A percentile compares a stretch with the other conserved stretches of the same genome.
These are phyloP conservation scores for Wilcoxina mikolae DNA, from an alignment of 495 filamentous ascomycete species.

Conservation along the genomic window DNA sequence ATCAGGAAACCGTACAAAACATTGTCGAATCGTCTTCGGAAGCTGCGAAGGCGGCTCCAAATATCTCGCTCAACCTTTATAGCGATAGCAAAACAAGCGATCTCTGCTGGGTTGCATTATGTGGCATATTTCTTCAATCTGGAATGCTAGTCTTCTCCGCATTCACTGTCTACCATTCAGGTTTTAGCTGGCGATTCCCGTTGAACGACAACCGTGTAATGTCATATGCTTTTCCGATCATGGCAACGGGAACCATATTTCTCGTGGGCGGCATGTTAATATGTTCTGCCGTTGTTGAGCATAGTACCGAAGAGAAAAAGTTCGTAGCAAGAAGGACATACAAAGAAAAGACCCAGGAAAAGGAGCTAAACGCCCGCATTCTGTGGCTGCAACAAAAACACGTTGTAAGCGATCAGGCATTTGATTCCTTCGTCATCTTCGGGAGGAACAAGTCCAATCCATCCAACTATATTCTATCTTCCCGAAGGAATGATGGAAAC, in stretches of 20 bases:
- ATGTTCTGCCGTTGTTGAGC: constrained; percentile 16
- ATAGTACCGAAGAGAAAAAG: constrained; percentile 2
- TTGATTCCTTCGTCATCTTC: constrained; percentile 12
- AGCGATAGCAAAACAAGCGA: not conserved
- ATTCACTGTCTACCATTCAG: not conserved
- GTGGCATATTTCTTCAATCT: constrained; percentile 13
- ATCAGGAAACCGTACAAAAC: not conserved
- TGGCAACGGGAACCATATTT: constrained; percentile 11
- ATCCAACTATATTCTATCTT: not conserved
- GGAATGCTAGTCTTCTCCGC: constrained; percentile 11
- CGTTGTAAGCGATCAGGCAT: constrained; percentile 7
- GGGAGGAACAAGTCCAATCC: not conserved
- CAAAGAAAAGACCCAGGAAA: not conserved
- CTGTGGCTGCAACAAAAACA: constrained; percentile 10
- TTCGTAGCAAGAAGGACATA: not conserved
- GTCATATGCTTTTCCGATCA: constrained; percentile 7
- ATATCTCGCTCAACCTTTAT: constrained; percentile 9
- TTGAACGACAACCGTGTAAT: not conserved
- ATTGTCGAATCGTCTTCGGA: not conserved
- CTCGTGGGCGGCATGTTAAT: constrained; percentile 14
- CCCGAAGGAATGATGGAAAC: not conserved
- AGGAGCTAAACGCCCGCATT: not conserved
- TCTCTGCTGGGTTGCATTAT: constrained; percentile 2
- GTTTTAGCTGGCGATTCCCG: not conserved
- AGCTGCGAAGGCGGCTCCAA: constrained; percentile 1